These are phyloP conservation scores for Penicillium bialowiezense DNA, from an alignment of 495 filamentous ascomycete species.

Conservation along the genomic window DNA sequence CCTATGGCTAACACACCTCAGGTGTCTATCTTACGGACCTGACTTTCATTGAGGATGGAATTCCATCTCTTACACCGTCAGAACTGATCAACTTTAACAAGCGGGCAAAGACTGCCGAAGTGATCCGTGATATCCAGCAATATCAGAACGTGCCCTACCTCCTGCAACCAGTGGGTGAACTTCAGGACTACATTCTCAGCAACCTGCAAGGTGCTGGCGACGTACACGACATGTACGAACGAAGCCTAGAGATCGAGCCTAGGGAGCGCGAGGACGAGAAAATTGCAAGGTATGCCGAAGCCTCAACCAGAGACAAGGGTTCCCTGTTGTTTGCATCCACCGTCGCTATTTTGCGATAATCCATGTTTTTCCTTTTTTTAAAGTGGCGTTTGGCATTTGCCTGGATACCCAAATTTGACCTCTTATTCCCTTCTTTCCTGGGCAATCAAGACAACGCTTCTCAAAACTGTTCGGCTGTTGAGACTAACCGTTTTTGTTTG, in stretches of 20 bases:
- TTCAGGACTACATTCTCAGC: constrained; percentile 94
- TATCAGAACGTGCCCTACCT: constrained; percentile 96
- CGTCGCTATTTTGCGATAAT: constrained; percentile 36
- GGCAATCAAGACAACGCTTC: constrained; percentile 9
- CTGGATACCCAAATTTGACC: constrained; percentile 31
- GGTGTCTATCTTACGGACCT: constrained; percentile 97
- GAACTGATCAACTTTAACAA: constrained; percentile 98
- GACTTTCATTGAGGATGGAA: constrained; percentile 98
- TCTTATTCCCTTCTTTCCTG: constrained; percentile 12
- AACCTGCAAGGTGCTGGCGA: constrained; percentile 93
- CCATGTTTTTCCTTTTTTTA: constrained; percentile 12
- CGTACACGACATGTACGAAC: constrained; percentile 99
- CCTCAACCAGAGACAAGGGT: constrained; percentile 34
- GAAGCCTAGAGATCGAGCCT: constrained; percentile 87
- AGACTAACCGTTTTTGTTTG: constrained; percentile 39
- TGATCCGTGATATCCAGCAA: constrained; percentile 96
- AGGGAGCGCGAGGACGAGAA: constrained; percentile 95
- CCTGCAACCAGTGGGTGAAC: constrained; percentile 79
- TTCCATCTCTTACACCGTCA: constrained; percentile 90
- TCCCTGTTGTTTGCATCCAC: constrained; percentile 36
- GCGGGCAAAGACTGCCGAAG: constrained; percentile 94
- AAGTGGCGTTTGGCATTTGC: constrained; percentile 18
- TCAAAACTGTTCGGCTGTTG: constrained; percentile 23
- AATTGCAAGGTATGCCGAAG: constrained; percentile 68
- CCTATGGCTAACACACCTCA: constrained; percentile 32